Evolutionary conservation across 441 rosid genomes (phyloP).

Genomic region (Syzygium syzygioides): DNA sequence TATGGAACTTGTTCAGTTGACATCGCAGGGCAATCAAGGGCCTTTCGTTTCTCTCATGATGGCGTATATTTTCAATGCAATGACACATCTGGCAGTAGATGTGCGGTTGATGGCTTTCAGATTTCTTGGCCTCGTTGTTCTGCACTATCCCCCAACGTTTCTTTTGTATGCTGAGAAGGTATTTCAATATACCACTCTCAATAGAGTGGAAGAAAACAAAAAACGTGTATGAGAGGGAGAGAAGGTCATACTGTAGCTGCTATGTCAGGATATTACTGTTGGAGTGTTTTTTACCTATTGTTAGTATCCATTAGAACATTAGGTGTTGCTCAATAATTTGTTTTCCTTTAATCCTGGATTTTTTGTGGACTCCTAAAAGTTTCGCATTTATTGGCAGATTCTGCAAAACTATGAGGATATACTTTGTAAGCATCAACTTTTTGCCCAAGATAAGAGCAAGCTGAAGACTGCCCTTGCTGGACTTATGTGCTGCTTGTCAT

Average conservation of each 20-base stretch:
- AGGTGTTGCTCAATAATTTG: not conserved
- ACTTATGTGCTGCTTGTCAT: constrained; percentile 58
- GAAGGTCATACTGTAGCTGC: not conserved
- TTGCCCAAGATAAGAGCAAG: constrained; percentile 69
- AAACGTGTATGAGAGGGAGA: not conserved
- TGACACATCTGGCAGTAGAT: constrained; percentile 71
- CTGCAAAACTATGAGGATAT: constrained; percentile 76
- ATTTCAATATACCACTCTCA: not conserved
- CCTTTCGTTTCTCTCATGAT: constrained; percentile 60
- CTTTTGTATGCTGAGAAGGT: constrained; percentile 77
- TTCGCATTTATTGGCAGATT: constrained; percentile 37
- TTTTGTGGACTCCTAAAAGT: constrained; percentile 2
- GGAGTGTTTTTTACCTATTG: not conserved
- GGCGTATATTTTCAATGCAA: constrained; percentile 76
- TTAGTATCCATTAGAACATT: not conserved
- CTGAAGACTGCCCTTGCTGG: constrained; percentile 70
- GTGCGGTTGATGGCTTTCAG: constrained; percentile 92
- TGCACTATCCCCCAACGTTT: constrained; percentile 59
- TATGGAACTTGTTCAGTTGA: not conserved
- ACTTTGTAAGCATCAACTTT: constrained; percentile 53
- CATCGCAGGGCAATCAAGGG: constrained; percentile 68
- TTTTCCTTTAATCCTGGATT: not conserved
- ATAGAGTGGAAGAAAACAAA: not conserved
- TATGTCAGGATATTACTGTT: not conserved
- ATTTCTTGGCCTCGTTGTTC: constrained; percentile 60